These are phyloP conservation scores for Cantharellus anzutake DNA, from an alignment of 768 basidiomycete species.

Conservation along the genomic window DNA sequence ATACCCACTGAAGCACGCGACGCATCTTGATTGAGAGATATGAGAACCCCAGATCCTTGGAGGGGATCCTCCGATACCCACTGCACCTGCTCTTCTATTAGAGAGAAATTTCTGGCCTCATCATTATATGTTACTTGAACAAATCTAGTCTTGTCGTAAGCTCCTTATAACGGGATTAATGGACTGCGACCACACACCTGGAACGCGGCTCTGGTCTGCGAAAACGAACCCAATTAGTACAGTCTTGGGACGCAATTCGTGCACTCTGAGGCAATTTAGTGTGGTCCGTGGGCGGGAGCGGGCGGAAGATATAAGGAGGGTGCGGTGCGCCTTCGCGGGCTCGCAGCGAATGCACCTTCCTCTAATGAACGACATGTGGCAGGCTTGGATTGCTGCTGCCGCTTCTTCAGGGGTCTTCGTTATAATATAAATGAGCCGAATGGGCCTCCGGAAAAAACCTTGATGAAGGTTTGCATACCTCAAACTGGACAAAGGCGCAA, in stretches of 20 bases:
- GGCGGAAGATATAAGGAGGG: constrained; percentile 43
- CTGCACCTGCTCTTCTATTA: neutral
- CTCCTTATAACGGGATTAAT: too few species aligned
- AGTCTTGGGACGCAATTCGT: neutral
- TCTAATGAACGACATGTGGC: constrained; percentile 32
- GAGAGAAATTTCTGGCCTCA: neutral
- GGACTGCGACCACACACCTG: too few species aligned
- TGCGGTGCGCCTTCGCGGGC: constrained; percentile 54
- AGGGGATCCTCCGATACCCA: constrained; percentile 6
- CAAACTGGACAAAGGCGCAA: constrained; percentile 75
- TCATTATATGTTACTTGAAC: constrained; percentile 6
- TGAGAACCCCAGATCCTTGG: constrained; percentile 3
- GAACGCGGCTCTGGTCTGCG: too few species aligned
- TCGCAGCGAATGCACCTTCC: constrained; percentile 63
- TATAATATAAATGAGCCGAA: neutral
- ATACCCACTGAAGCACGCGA: neutral
- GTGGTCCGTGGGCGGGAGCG: constrained; percentile 12
- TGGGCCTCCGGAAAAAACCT: neutral
- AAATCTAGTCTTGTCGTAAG: neutral
- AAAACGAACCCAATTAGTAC: too few species aligned
- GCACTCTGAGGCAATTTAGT: neutral
- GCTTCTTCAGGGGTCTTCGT: constrained; percentile 9
- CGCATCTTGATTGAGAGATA: constrained; percentile 1
- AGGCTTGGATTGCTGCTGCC: constrained; percentile 4
- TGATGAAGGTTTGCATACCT: constrained; percentile 25